phyloP scores from a whole-genome alignment of 2,329 filamentous ascomycete genomes.

The Amesomyces nigricolor region DNA sequence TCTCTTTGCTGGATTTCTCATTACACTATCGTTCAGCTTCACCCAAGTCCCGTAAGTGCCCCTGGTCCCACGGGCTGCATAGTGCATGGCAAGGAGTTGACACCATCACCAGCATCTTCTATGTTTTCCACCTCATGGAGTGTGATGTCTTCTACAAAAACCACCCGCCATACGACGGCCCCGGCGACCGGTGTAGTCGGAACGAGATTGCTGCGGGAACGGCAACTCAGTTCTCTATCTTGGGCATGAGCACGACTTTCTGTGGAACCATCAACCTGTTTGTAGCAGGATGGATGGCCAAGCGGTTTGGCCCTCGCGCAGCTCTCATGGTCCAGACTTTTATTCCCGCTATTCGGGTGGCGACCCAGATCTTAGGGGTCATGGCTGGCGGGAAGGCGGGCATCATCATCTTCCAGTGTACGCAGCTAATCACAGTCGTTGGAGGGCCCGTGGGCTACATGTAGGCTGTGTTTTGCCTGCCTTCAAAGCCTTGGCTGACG shows the following conservation, averaged over 20 bases:
- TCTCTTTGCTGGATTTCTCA: constrained; percentile 54
- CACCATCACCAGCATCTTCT: constrained; percentile 44
- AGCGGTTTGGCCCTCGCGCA: constrained; percentile 56
- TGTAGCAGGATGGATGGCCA: constrained; percentile 61
- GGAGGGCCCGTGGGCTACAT: constrained; percentile 66
- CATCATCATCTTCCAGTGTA: constrained; percentile 63
- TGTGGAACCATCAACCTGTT: constrained; percentile 66
- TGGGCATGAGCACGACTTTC: constrained; percentile 62
- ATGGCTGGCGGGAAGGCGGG: constrained; percentile 53
- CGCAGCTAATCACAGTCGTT: constrained; percentile 61
- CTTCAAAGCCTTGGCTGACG: not conserved
- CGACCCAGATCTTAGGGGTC: constrained; percentile 60
- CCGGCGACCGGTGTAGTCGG: constrained; percentile 51
- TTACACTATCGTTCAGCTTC: constrained; percentile 47
- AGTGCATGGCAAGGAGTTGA: no score
- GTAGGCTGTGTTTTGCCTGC: constrained; percentile 27
- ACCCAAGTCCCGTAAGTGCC: constrained; percentile 44
- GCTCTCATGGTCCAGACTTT: constrained; percentile 59
- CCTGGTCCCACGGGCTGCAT: no score
- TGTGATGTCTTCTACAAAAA: constrained; percentile 63
- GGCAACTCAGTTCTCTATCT: constrained; percentile 56
- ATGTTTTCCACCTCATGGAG: constrained; percentile 66
- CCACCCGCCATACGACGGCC: constrained; percentile 45
- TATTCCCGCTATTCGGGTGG: constrained; percentile 58
- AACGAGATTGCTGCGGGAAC: constrained; percentile 60